Percentiles rank a stretch among this genome's conserved stretches.
Conservation (phyloP, 1,284 basidiomycete genomes). For the Entoloma clypeatum region DNA sequence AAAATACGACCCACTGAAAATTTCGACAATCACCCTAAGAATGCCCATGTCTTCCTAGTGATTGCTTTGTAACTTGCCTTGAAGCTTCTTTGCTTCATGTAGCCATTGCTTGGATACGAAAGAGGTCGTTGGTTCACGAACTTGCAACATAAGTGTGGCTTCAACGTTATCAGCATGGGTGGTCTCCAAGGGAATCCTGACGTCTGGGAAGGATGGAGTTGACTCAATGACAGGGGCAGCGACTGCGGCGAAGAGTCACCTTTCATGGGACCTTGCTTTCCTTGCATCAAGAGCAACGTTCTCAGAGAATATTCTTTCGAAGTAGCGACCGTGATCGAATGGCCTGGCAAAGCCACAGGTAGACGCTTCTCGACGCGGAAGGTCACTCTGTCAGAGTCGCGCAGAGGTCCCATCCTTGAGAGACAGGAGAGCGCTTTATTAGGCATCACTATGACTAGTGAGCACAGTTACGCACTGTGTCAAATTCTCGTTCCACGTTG, state of each 20-base stretch:
- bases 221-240: no score
- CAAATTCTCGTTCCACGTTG: constrained; percentile 18
- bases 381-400: constrained; percentile 12
- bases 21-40: no score
- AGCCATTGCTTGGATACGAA: constrained; percentile 12
- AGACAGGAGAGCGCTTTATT: background rate
- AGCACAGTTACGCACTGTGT: constrained; percentile 11
- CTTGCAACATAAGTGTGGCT: constrained; percentile 13
- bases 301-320: constrained; percentile 16
- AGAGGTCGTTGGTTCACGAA: constrained; percentile 14
- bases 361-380: constrained; percentile 15
- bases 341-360: constrained; percentile 2
- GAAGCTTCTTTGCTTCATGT: constrained; percentile 4
- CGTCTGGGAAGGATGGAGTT: constrained; percentile 5
- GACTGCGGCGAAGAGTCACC: constrained; percentile 8
- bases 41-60: no score
- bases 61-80: no score
- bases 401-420: constrained; percentile 17
- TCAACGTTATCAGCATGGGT: background rate
- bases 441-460: constrained; percentile 1
- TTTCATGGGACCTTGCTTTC: constrained; percentile 11
- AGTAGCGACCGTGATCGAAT: constrained; percentile 11
- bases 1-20: no score
- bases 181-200: constrained; percentile 12
- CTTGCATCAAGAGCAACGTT: constrained; percentile 14